Evolutionary conservation across 257 asterid species (phyloP), one percentile per base, ranked within the genome.

Genomic region (Ligustrum vulgare): DNA sequence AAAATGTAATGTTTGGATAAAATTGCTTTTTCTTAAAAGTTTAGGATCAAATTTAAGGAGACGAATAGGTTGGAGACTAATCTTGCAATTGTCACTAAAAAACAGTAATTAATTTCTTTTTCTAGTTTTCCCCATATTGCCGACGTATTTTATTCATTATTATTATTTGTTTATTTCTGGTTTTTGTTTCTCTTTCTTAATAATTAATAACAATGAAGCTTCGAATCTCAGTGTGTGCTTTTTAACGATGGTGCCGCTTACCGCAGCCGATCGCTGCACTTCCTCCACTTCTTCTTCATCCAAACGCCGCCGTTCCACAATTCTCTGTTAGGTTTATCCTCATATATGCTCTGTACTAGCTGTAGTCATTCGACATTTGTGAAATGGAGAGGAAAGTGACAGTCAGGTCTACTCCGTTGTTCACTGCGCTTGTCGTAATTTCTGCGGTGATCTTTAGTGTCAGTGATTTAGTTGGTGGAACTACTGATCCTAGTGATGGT

Each of bases 401-500:
- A 60, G 79, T 76, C 33, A 68, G 49, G 72, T 77, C 71, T 45
- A 71, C 81, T 62, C 47, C 76, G 73, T 77, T 79, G 67, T 72
- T 74, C 78, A 11, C 69, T 47, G 62, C 72, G 49, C 67, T 84
- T 49, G 39, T 74, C 49, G 78, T 84, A 78, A 69, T 89, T 77
- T 73, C 81, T 33, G 77, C 83, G 8, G 76, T 79, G 80, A 25
- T 82, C 33, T 83, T 72, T 77, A 7, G 69, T 78, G 79, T 80
- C 5, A 33, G 58, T 81, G 36, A 78, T 67, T 49, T 23, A 20
- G 84, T 80, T 43, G 67, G 75, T 67, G 91, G 85, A 71, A 73
- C 81, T 74, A 91, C 98, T 82, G 94, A 91, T 85, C 87, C 94
- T 33, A 87, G 77, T 77, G 97, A 92, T 67, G 84, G 99, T 94